A percentile compares a stretch with the other conserved stretches of the same genome.
phyloP scores from a whole-genome alignment of 164 flowering plant genomes.

The Warburgia ugandensis region DNA sequence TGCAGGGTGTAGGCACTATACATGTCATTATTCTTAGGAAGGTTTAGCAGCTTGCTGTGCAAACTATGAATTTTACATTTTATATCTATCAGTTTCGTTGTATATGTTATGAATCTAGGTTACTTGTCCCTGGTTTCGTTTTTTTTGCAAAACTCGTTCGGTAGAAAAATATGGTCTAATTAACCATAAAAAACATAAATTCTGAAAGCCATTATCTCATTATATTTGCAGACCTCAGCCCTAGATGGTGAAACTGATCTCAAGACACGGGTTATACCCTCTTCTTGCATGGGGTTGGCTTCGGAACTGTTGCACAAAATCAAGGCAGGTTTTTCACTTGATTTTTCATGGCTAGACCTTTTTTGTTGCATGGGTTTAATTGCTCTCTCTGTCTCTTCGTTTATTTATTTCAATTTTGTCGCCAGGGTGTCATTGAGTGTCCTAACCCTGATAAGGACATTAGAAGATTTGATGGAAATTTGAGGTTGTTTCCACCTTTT shows the following conservation, averaged over 20 bases:
- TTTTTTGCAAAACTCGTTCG: too few species aligned
- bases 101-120: too few species aligned
- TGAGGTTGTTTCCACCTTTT: conserved; percentile 93
- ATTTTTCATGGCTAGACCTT: neutral
- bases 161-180: too few species aligned
- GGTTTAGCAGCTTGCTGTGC: neutral
- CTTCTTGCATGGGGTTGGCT: conserved; percentile 86
- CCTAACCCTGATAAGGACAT: conserved; percentile 94
- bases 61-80: neutral
- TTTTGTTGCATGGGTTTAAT: neutral
- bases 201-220: too few species aligned
- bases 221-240: conserved; percentile 70
- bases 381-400: too few species aligned
- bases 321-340: conserved; percentile 48
- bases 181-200: too few species aligned
- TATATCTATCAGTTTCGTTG: neutral
- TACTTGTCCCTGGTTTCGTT: too few species aligned
- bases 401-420: conserved; percentile 8
- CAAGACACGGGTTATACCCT: conserved; percentile 78
- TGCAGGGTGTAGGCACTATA: neutral
- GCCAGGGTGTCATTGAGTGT: conserved; percentile 94
- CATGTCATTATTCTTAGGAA: neutral
- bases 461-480: conserved; percentile 89
- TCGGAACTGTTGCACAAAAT: conserved; percentile 78
- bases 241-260: conserved; percentile 97